phyloP scores from a whole-genome alignment of 2,329 filamentous ascomycete species.

The Colletotrichum shisoi region DNA sequence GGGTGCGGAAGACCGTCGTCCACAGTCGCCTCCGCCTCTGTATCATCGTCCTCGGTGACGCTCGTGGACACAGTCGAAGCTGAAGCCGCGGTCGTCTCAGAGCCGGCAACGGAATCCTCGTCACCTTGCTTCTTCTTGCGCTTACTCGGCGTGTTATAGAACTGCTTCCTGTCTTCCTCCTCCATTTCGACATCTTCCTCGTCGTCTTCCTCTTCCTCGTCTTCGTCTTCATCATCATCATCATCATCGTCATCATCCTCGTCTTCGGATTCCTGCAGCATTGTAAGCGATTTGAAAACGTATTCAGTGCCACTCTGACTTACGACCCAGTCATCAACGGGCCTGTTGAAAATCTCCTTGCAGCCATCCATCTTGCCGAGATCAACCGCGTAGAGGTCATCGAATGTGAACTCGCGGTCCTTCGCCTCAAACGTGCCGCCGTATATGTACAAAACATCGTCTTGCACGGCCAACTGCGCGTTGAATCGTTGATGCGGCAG shows the following conservation, averaged over 20 bases:
- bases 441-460: constrained; percentile 91
- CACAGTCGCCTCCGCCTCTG: constrained; percentile 61
- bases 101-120: constrained; percentile 43
- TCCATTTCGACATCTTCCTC: constrained; percentile 60
- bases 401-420: constrained; percentile 93
- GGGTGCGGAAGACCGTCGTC: constrained; percentile 80
- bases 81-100: constrained; percentile 44
- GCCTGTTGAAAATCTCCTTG: constrained; percentile 85
- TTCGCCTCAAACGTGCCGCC: constrained; percentile 95
- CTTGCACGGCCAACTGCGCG: constrained; percentile 86
- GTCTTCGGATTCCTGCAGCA: constrained; percentile 64
- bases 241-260: constrained; percentile 66
- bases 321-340: constrained; percentile 83
- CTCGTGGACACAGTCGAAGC: constrained; percentile 43
- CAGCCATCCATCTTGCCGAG: constrained; percentile 95
- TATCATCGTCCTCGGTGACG: constrained; percentile 55
- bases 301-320: constrained; percentile 48
- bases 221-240: constrained; percentile 64
- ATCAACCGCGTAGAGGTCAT: constrained; percentile 92
- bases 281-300: constrained; percentile 42
- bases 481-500: constrained; percentile 93
- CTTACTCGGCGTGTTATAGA: constrained; percentile 62
- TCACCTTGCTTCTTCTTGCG: constrained; percentile 64
- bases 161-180: constrained; percentile 54
- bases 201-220: constrained; percentile 61